These are phyloP conservation scores for Aspergillus sojae DNA, from an alignment of 2,329 filamentous ascomycete species.

Conservation along the genomic window DNA sequence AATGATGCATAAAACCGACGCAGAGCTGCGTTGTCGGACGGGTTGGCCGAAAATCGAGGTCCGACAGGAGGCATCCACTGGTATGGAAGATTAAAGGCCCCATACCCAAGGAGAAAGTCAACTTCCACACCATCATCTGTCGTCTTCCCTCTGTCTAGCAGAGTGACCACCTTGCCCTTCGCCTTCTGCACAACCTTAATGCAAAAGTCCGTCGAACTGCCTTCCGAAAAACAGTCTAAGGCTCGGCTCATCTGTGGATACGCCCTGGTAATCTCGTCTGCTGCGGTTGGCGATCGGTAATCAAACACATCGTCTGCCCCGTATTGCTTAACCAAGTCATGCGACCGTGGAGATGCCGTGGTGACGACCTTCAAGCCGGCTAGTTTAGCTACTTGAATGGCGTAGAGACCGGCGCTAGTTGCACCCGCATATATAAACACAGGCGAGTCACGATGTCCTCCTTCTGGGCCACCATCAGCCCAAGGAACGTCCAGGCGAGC, in stretches of 20 bases:
- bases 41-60: background rate
- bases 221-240: background rate
- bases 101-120: background rate
- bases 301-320: conserved; percentile 9
- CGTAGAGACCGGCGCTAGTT: conserved; percentile 13
- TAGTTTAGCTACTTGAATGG: conserved; percentile 14
- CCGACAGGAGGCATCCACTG: background rate
- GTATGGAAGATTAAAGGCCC: background rate
- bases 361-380: conserved; percentile 13
- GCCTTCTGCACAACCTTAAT: background rate
- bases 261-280: background rate
- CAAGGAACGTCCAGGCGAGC: background rate
- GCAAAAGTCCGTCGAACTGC: background rate
- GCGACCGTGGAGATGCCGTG: conserved; percentile 16
- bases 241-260: background rate
- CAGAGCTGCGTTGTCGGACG: background rate
- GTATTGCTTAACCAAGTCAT: conserved; percentile 13
- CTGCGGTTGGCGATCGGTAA: background rate
- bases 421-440: conserved; percentile 14
- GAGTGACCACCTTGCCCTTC: background rate
- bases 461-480: background rate
- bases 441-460: background rate
- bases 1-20: background rate
- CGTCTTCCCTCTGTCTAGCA: background rate
- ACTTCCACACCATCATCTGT: background rate